Conservation (phyloP, 768 basidiomycete genomes). For the Ramaria rubella region DNA sequence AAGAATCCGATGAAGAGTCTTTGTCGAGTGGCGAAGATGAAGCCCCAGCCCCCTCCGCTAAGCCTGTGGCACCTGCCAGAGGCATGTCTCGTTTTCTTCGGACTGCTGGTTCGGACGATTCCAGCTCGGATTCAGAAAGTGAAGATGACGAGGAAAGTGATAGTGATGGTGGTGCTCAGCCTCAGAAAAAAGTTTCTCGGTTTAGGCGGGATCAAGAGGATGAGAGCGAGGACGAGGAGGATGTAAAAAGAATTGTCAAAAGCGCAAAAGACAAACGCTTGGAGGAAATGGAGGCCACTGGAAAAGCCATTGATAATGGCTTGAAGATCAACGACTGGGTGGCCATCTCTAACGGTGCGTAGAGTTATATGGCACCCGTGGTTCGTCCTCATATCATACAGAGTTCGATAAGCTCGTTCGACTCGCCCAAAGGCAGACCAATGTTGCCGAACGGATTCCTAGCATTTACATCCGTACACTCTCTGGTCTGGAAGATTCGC, state of each 20-base stretch:
- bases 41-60: slow-evolving; percentile 40
- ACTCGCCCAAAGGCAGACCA: slow-evolving; percentile 83
- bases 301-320: slow-evolving; percentile 89
- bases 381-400: slow-evolving; percentile 26
- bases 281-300: slow-evolving; percentile 91
- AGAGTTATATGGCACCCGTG: slow-evolving; percentile 6
- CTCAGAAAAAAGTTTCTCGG: slow-evolving; percentile 31
- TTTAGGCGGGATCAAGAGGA: slow-evolving; percentile 37
- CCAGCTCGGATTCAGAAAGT: slow-evolving; percentile 47
- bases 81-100: slow-evolving; percentile 75
- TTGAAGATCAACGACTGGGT: slow-evolving; percentile 97
- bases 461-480: slow-evolving; percentile 78
- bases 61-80: slow-evolving; percentile 38
- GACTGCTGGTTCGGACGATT: slow-evolving; percentile 44
- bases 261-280: slow-evolving; percentile 89
- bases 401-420: slow-evolving; percentile 95
- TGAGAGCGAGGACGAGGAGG: slow-evolving; percentile 57
- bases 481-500: slow-evolving; percentile 63
- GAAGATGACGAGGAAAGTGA: slow-evolving; percentile 52
- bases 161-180: slow-evolving; percentile 32
- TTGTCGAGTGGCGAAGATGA: slow-evolving; percentile 69
- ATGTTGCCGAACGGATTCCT: slow-evolving; percentile 79
- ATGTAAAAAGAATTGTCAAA: slow-evolving; percentile 61
- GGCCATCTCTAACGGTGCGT: slow-evolving; percentile 77
- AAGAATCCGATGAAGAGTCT: slow-evolving; percentile 56